Base-by-base conservation (phyloP, 108 stramenopile genomes). In the Nitzschia sp. region DNA sequence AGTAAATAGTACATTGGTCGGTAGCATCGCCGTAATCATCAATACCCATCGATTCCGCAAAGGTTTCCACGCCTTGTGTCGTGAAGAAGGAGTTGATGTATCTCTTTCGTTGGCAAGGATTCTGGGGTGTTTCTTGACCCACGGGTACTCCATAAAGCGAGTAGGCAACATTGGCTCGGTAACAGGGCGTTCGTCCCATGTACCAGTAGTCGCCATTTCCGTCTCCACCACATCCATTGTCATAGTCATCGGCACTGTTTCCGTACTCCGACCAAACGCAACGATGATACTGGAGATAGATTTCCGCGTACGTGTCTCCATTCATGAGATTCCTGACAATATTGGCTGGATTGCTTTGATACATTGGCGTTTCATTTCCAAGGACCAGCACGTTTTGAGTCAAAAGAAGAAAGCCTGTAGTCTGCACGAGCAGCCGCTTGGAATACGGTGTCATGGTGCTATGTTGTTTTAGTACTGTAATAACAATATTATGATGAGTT, bases 131-230 rank as follows among this genome's bases (percentile, higher is more conserved):
- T 1, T 30, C 26, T 33, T 70, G 11, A 25, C 68, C 77, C 22
- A 61, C 50, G 28, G 69, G 68, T 16, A 81, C 47, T 15, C 84
- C 82, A 46, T 81, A 80, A 13, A 88, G 58, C 3, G 77, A 73
- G 47, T 80, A 88, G 0, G 84, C 84, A 15, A 82, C 82, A 52
- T 88, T 83, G 61, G 84, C 87, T 30, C 82, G 55, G 48, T 78
- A 80, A 11, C 55, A 56, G 53, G 62, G 81, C 2, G 82, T 82
- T 11, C 62, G 71, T 57, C 72, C 79, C 63, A 79, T 38, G 52
- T 84, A 84, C 86, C 86, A 87, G 5, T 27, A 34, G 28, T 69
- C 31, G 25, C 61, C 68, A 22, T 70, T 54, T 2, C 38, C 78
- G 8, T 31, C 55, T 23, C 56, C 48, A 0, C 3, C 72, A 25